A percentile compares a stretch with the other conserved stretches of the same genome.
Evolutionary conservation across 306 rosid genomes (phyloP).

Genomic region (Benincasa hispida): DNA sequence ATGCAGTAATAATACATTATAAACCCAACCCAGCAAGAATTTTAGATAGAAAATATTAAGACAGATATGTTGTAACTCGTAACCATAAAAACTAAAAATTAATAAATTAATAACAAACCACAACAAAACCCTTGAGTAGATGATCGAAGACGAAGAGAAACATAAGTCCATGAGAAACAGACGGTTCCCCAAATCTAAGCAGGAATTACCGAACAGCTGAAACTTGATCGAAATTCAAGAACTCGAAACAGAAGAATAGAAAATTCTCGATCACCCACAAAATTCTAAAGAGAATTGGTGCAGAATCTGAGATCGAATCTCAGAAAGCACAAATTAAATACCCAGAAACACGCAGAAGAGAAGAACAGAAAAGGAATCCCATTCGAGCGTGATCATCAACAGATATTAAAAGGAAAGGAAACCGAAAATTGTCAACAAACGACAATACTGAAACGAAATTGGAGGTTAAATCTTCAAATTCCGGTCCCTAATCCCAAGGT

Average conservation of each 20-base stretch:
- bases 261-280: not conserved
- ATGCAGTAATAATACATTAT: not conserved
- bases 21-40: not conserved
- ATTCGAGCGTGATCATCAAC: not conserved
- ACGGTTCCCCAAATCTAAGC: not conserved
- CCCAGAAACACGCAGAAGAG: not conserved
- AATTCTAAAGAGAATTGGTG: not conserved
- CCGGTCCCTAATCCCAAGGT: not conserved
- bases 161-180: not conserved
- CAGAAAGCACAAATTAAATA: constrained; percentile 12
- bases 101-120: constrained; percentile 23
- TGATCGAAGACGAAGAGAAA: constrained; percentile 6
- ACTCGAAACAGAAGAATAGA: not conserved
- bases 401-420: constrained; percentile 3
- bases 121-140: constrained; percentile 21
- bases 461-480: constrained; percentile 3
- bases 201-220: not conserved
- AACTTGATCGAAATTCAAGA: constrained; percentile 16
- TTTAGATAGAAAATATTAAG: not conserved
- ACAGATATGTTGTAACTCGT: not conserved
- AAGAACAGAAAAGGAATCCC: not conserved
- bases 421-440: constrained; percentile 8
- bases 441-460: constrained; percentile 9
- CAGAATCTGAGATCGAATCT: constrained; percentile 35
- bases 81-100: not conserved